Evolutionary conservation across 1,284 basidiomycete species (phyloP).

Genomic region (Trichosporon faecale): DNA sequence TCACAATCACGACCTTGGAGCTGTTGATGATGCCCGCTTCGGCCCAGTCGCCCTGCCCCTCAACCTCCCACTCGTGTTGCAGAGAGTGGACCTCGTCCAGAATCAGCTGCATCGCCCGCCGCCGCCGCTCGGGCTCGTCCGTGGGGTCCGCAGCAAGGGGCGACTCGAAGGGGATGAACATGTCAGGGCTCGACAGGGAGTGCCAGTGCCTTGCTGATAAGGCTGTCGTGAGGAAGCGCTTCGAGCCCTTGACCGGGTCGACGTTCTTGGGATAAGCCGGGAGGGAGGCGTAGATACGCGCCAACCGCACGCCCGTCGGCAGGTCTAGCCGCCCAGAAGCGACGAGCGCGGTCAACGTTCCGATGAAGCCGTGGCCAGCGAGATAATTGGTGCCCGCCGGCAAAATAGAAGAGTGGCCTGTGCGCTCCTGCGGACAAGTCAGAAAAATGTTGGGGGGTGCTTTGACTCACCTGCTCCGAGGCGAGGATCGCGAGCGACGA

Average conservation of each 20-base stretch:
- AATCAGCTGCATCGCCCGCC: slow-evolving; percentile 48
- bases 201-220: slow-evolving; percentile 48
- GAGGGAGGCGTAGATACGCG: slow-evolving; percentile 43
- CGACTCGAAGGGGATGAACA: slow-evolving; percentile 33
- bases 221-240: slow-evolving; percentile 42
- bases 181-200: slow-evolving; percentile 43
- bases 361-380: slow-evolving; percentile 51
- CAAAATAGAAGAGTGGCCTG: slow-evolving; percentile 34
- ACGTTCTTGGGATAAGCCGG: slow-evolving; percentile 32
- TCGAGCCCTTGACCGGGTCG: slow-evolving; percentile 10
- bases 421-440: slow-evolving; percentile 31
- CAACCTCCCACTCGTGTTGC: slow-evolving; percentile 40
- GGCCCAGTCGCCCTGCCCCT: slow-evolving; percentile 46
- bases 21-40: slow-evolving; percentile 49
- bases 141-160: slow-evolving; percentile 22
- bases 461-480: slow-evolving; percentile 39
- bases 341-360: slow-evolving; percentile 48
- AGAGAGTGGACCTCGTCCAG: slow-evolving; percentile 47
- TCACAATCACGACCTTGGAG: slow-evolving; percentile 47
- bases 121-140: slow-evolving; percentile 33
- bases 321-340: slow-evolving; percentile 47
- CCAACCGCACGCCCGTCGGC: slow-evolving; percentile 44
- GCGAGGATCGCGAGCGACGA: slow-evolving; percentile 50
- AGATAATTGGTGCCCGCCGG: slow-evolving; percentile 45
- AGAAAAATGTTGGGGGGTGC: slow-evolving; percentile 4